Evolutionary conservation across 163 green algal genomes (phyloP).

Genomic region (Chloromonas sp.): DNA sequence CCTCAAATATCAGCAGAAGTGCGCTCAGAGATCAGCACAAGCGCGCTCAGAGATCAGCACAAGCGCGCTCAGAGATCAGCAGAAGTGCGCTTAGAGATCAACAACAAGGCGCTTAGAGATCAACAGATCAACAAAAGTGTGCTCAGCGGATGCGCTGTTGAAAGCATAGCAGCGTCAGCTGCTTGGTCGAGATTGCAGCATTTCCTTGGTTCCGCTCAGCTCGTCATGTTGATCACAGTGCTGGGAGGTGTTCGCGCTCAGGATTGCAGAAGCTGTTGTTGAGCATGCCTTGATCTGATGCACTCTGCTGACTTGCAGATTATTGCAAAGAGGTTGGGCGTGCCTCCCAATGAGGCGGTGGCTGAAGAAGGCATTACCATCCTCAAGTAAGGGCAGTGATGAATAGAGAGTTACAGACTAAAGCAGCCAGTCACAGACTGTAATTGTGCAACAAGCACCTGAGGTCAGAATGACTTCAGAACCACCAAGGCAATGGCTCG

Average conservation of each 20-base stretch:
- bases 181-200: neutral
- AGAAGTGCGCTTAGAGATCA: too few species aligned
- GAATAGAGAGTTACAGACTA: too few species aligned
- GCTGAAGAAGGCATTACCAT: conserved; percentile 26
- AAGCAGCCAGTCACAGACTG: too few species aligned
- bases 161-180: neutral
- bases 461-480: too few species aligned
- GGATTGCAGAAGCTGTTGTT: neutral
- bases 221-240: neutral
- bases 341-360: conserved; percentile 21
- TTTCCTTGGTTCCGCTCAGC: neutral
- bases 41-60: too few species aligned
- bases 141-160: neutral
- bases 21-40: too few species aligned
- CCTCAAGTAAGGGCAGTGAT: conserved; percentile 11
- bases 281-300: neutral
- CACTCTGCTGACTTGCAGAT: neutral
- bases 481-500: too few species aligned
- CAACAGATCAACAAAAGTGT: too few species aligned
- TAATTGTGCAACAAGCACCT: too few species aligned
- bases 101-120: too few species aligned
- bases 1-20: too few species aligned
- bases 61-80: too few species aligned
- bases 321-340: conserved; percentile 18
- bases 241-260: neutral